Percentiles rank a stretch among this genome's conserved stretches.
Evolutionary conservation across 495 filamentous ascomycete species (phyloP).

Genomic region (Oidiodendron maius): DNA sequence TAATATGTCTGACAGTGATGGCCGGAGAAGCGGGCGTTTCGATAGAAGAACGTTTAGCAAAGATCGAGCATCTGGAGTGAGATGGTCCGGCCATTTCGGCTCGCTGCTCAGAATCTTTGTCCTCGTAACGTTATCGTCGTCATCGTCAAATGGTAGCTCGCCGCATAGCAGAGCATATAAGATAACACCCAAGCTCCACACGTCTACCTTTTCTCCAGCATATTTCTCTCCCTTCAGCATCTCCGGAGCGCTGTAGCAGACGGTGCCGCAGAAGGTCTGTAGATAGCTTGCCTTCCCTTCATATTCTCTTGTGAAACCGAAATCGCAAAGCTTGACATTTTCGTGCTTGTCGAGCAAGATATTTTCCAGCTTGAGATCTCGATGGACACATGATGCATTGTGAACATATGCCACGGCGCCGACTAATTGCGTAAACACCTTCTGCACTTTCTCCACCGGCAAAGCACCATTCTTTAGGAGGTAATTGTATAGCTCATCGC

Average conservation of each 20-base stretch:
- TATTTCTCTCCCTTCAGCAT: slow-evolving; percentile 99
- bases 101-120: slow-evolving; percentile 77
- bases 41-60: slow-evolving; percentile 74
- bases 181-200: slow-evolving; percentile 97
- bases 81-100: slow-evolving; percentile 73
- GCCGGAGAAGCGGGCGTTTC: slow-evolving; percentile 81
- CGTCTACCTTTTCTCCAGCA: slow-evolving; percentile 93
- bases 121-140: slow-evolving; percentile 81
- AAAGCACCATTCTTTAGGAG: slow-evolving; percentile 80
- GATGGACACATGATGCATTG: slow-evolving; percentile 90
- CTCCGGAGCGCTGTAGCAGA: slow-evolving; percentile 96
- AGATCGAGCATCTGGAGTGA: slow-evolving; percentile 69
- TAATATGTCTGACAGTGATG: slow-evolving; percentile 80
- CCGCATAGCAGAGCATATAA: slow-evolving; percentile 88
- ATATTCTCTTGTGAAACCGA: slow-evolving; percentile 96
- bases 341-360: slow-evolving; percentile 95
- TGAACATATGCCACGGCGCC: slow-evolving; percentile 96
- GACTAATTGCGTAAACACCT: slow-evolving; percentile 91
- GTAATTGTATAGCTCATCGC: slow-evolving; percentile 96
- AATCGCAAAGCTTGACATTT: slow-evolving; percentile 98
- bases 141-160: slow-evolving; percentile 94
- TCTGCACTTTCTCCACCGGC: slow-evolving; percentile 83
- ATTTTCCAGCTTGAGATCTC: slow-evolving; percentile 95
- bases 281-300: slow-evolving; percentile 91
- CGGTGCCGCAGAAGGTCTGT: slow-evolving; percentile 95